Evolutionary conservation across 441 rosid species (phyloP).

Genomic region (Kokia cookei): DNA sequence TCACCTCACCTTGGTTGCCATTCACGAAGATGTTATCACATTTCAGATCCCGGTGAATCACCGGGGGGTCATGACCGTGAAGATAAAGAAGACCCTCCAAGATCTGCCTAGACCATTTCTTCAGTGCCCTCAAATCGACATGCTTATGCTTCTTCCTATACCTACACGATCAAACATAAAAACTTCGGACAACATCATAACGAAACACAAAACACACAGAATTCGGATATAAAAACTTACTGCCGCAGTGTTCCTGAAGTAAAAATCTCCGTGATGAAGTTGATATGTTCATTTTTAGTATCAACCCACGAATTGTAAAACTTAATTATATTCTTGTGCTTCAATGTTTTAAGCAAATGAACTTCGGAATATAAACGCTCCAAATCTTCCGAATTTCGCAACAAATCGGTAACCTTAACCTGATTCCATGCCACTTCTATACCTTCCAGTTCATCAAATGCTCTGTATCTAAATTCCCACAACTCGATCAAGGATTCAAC

Average conservation of each 20-base stretch:
- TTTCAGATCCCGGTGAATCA: constrained; percentile 67
- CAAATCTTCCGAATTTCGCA: constrained; percentile 45
- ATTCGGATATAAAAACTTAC: constrained; percentile 20
- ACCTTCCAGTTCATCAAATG: constrained; percentile 65
- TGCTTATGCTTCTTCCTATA: constrained; percentile 63
- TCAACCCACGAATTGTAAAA: constrained; percentile 65
- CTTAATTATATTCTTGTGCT: constrained; percentile 66
- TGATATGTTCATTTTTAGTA: constrained; percentile 41
- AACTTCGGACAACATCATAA: not conserved
- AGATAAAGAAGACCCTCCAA: constrained; percentile 61
- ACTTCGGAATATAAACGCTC: constrained; percentile 68
- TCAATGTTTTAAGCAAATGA: constrained; percentile 61
- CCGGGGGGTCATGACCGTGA: constrained; percentile 62
- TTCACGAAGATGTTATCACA: constrained; percentile 73
- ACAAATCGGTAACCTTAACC: constrained; percentile 42
- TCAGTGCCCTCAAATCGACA: constrained; percentile 61
- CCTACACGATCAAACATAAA: constrained; percentile 17
- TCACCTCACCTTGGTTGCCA: constrained; percentile 72
- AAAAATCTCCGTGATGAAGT: constrained; percentile 65
- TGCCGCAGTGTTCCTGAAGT: constrained; percentile 62
- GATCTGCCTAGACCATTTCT: constrained; percentile 72
- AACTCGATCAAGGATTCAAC: constrained; percentile 37
- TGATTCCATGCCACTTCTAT: constrained; percentile 78
- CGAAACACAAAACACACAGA: not conserved
- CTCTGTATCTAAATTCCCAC: constrained; percentile 44